Base-by-base conservation (phyloP, 768 basidiomycete genomes). In the Mrakia blollopis region DNA sequence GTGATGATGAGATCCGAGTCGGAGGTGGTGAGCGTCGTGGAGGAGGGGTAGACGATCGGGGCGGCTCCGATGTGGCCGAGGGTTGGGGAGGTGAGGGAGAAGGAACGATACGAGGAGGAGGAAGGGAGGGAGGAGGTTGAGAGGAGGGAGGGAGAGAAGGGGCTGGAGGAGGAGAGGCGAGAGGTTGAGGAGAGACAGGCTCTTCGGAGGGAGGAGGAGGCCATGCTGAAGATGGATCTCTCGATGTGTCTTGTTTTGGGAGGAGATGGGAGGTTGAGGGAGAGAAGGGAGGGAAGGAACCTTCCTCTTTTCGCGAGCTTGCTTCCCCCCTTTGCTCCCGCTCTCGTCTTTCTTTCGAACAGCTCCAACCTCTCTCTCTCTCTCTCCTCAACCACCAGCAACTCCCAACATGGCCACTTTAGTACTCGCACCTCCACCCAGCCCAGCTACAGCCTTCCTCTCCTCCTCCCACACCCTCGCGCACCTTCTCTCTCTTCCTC, bases 1-100 rank as follows among this genome's bases (percentile, higher is more conserved):
- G 83, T 83, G 62, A 96, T 89, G 10, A 87, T 78, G 79, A 90
- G 83, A 2, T 82, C 82, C 41, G 79, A 79, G 10, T 79, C 37
- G 81, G 82, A 62, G 79, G 80, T 37, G 81, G 80, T 79, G 81
- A 89, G 81, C 23, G 83, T 82, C 76, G 88, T 85, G 86, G 84
- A 82, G 2, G 85, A 80, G 3, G 87, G 91, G 84, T 89, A 88
- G 83, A 80, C 85, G 85, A 85, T 86, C 82, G 83, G 87, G 78
- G 80, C 83, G 74, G 85, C 85, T 73, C 88, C 88, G 77, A 88
- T 86, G 81, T 88, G 85, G 63, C 87, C 87, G 18, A 47, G 65
- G 13, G 44, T 7, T 7, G 44, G 1, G 21, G 79, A 61, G 25
- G 81, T 78, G 11, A 82, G 62, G 37, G 82, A 80, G 63, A 84